A percentile compares a stretch with the other conserved stretches of the same genome.
phyloP scores from a whole-genome alignment of 345 rosid species.

The Combretum micranthum region DNA sequence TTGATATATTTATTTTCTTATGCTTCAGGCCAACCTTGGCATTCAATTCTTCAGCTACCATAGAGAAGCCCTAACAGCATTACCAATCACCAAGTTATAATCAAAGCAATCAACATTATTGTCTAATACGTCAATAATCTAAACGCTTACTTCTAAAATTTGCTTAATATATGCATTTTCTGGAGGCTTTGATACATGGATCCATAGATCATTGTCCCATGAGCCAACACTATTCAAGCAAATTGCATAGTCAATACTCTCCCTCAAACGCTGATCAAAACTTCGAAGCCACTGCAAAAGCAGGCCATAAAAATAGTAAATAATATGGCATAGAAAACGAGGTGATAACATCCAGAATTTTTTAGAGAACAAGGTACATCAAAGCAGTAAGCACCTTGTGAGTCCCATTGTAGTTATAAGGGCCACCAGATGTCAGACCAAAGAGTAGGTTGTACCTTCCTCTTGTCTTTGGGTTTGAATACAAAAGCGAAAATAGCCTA shows the following conservation, averaged over 20 bases:
- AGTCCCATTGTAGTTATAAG: slow-evolving; percentile 94
- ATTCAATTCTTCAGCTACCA: slow-evolving; percentile 75
- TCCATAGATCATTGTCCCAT: slow-evolving; percentile 59
- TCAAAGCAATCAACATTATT: slow-evolving; percentile 3
- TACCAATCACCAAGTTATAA: slow-evolving; percentile 11
- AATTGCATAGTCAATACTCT: slow-evolving; percentile 94
- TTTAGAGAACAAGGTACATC: slow-evolving; percentile 7
- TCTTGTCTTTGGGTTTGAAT: slow-evolving; percentile 91
- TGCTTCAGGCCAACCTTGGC: slow-evolving; percentile 78
- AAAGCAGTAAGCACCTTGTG: slow-evolving; percentile 56
- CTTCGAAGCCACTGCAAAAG: slow-evolving; percentile 87
- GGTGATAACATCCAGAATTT: background rate
- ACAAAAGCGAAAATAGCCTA: slow-evolving; percentile 85
- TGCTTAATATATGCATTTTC: slow-evolving; percentile 86
- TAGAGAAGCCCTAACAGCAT: slow-evolving; percentile 61
- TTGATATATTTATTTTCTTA: slow-evolving; percentile 92
- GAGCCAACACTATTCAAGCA: slow-evolving; percentile 95
- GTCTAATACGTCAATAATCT: background rate
- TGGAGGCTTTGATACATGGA: slow-evolving; percentile 95
- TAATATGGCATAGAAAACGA: background rate
- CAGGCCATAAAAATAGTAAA: slow-evolving; percentile 11
- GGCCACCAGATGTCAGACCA: slow-evolving; percentile 94
- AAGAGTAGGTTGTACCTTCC: slow-evolving; percentile 93
- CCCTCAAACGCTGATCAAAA: slow-evolving; percentile 94
- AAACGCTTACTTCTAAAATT: slow-evolving; percentile 69